Evolutionary conservation across 2,329 filamentous ascomycete species (phyloP).

Genomic region (Periconia sp.): DNA sequence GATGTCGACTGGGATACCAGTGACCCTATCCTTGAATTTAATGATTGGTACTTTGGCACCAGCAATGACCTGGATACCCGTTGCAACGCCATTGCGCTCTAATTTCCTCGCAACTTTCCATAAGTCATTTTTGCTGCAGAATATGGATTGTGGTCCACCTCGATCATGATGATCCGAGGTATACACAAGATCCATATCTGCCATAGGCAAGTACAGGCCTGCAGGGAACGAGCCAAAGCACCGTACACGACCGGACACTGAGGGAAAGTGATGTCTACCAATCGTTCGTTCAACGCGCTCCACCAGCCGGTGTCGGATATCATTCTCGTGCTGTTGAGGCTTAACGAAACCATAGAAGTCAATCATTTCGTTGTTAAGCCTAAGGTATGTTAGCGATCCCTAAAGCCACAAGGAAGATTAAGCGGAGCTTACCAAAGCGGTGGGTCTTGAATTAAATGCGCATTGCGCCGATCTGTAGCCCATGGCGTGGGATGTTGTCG

Average conservation of each 20-base stretch:
- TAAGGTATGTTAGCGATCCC: slow-evolving; percentile 44
- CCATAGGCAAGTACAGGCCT: slow-evolving; percentile 74
- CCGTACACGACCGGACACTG: slow-evolving; percentile 63
- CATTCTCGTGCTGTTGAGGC: slow-evolving; percentile 77
- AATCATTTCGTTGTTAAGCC: slow-evolving; percentile 86
- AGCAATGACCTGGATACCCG: slow-evolving; percentile 70
- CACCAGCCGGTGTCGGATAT: slow-evolving; percentile 75
- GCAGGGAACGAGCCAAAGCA: slow-evolving; percentile 95
- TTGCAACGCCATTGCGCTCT: slow-evolving; percentile 58
- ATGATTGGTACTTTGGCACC: slow-evolving; percentile 87
- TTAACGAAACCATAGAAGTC: slow-evolving; percentile 88
- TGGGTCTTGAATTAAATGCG: slow-evolving; percentile 59
- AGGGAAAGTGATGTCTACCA: slow-evolving; percentile 32
- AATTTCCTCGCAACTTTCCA: slow-evolving; percentile 69
- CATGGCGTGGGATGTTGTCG: slow-evolving; percentile 59
- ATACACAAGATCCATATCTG: slow-evolving; percentile 93
- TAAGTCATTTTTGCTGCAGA: slow-evolving; percentile 54
- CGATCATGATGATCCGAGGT: slow-evolving; percentile 68
- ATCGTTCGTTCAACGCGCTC: slow-evolving; percentile 69
- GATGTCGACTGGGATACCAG: slow-evolving; percentile 84
- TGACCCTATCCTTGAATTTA: slow-evolving; percentile 83
- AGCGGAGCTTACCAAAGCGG: slow-evolving; percentile 49
- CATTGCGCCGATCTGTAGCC: slow-evolving; percentile 55
- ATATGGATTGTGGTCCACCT: slow-evolving; percentile 51
- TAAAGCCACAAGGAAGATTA: background rate